Percentiles rank a stretch among this genome's conserved stretches.
These are phyloP conservation scores for Sedum album DNA, from an alignment of 164 flowering plant species.

Conservation along the genomic window DNA sequence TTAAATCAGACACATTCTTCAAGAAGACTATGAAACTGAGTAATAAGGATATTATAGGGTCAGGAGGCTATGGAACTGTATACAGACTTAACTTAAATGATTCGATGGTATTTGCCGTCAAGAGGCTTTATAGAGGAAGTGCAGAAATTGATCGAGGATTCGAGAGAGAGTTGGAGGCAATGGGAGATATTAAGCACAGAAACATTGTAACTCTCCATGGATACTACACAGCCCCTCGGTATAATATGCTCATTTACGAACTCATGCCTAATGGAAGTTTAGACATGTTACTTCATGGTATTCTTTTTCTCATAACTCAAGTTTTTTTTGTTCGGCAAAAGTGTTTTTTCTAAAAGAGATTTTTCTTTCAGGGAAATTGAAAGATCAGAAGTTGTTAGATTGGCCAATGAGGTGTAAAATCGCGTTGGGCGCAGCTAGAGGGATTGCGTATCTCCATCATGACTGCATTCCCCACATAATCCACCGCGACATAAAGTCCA, in stretches of 20 bases:
- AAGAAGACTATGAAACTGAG: constrained; percentile 64
- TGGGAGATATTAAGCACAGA: constrained; percentile 91
- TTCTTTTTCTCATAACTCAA: neutral
- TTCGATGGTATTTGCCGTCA: constrained; percentile 64
- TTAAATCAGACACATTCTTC: constrained; percentile 45
- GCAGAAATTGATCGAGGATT: constrained; percentile 73
- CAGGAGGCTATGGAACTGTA: constrained; percentile 83
- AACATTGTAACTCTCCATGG: constrained; percentile 87
- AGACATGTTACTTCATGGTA: constrained; percentile 66
- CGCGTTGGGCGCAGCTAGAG: constrained; percentile 87
- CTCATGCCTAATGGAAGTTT: constrained; percentile 94
- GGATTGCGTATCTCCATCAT: constrained; percentile 86
- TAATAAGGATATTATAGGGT: constrained; percentile 78
- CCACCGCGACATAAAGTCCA: constrained; percentile 92
- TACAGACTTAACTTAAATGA: constrained; percentile 50
- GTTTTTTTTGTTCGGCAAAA: too few species aligned
- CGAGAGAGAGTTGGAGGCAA: constrained; percentile 82
- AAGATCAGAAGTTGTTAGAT: constrained; percentile 44
- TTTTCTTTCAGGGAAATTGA: constrained; percentile 43
- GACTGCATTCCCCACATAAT: constrained; percentile 95
- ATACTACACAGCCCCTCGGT: constrained; percentile 62
- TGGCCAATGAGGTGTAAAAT: constrained; percentile 81
- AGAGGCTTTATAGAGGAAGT: constrained; percentile 54
- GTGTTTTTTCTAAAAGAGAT: neutral
- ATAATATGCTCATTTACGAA: constrained; percentile 85